phyloP scores from a whole-genome alignment of 225 moss, liverwort and hornwort genomes.

The Physcomitrium patens region DNA sequence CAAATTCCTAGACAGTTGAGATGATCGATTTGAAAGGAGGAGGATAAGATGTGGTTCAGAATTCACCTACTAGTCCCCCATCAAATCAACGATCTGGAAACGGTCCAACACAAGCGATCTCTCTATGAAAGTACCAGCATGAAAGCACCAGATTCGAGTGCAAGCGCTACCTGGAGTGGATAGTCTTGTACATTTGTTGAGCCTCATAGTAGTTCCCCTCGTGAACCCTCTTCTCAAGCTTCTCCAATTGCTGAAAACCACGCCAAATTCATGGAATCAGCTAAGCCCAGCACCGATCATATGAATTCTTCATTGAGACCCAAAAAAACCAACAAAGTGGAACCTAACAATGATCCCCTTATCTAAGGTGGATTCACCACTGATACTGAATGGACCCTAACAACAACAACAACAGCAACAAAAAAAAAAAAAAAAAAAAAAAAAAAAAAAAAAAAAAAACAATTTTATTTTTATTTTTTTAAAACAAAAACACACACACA shows the following conservation, averaged over 20 bases:
- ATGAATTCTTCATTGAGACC: neutral
- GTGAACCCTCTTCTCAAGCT: conserved; percentile 80
- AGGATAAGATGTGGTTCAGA: neutral
- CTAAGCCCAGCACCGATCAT: neutral
- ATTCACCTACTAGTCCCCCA: neutral
- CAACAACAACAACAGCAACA: no score
- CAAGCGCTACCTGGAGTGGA: conserved; percentile 71
- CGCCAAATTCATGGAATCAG: conserved; percentile 8
- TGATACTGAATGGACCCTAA: neutral
- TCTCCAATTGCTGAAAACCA: conserved; percentile 59
- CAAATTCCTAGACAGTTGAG: no score
- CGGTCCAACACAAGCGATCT: neutral
- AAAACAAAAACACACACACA: neutral
- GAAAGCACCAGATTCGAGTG: neutral
- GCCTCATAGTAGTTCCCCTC: conserved; percentile 95
- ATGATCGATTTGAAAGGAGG: neutral
- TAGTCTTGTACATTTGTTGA: conserved; percentile 92
- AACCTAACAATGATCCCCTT: neutral
- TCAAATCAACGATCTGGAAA: neutral
- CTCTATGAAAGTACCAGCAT: no score
- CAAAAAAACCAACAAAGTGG: neutral
- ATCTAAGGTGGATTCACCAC: neutral
- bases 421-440: no score
- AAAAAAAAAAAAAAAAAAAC: no score
- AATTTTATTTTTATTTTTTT: no score